Evolutionary conservation across 805 yeast species (phyloP), one percentile per base, ranked within the genome.

Genomic region (Saccharomyces mikatae): DNA sequence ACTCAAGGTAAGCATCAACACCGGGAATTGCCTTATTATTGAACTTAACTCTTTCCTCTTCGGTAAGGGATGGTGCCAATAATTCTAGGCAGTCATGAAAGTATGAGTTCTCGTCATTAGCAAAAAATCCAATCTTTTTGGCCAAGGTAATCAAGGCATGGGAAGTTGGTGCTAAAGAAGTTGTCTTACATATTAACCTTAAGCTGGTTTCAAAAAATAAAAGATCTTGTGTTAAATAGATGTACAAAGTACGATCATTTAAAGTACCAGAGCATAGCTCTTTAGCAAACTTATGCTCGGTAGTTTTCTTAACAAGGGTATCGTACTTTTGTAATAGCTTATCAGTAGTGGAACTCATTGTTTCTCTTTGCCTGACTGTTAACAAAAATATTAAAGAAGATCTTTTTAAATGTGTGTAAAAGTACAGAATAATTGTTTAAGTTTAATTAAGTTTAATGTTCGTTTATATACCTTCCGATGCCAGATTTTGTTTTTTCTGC

Each of bases 61-160:
- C 46, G 4, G 53, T 51, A 4, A 62, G 56, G 3, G 56, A 22
- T 8, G 59, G 60, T 22, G 50, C 49, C 27, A 68, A 56, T 13
- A 74, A 57, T 14, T 63, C 56, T 46, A 69, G 56, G 27, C 71
- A 68, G 41, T 73, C 71, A 13, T 60, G 60, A 56, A 80, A 80
- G 57, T 80, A 80, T 48, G 72, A 72, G 60, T 79, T 78, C 58
- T 80, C 84, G 52, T 73, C 76, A 47, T 70, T 71, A 13, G 77
- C 70, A 36, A 80, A 67, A 57, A 78, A 77, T 1, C 83, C 84
- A 55, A 80, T 72, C 56, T 80, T 81, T 54, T 77, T 77, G 1
- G 79, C 77, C 28, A 80, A 56, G 0, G 64, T 63, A 26, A 78
- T 65, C n/a, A 74, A 67, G 0, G 80, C 58, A 2, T 65, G 55